A percentile compares a stretch with the other conserved stretches of the same genome.
Evolutionary conservation across 2,329 filamentous ascomycete genomes (phyloP).

Genomic region (Coniochaeta prunicola): DNA sequence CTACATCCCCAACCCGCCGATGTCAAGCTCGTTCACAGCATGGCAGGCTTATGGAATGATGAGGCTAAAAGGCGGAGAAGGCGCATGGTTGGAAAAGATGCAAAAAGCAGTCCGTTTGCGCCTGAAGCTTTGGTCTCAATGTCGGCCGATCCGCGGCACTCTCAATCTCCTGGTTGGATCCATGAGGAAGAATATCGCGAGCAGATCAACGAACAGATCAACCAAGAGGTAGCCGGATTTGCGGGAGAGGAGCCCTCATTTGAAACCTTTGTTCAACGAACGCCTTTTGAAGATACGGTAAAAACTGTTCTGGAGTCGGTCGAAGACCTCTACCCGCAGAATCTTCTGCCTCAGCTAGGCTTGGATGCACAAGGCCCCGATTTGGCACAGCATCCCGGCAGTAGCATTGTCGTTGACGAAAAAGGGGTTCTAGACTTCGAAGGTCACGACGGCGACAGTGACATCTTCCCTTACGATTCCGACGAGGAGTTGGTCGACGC

Average conservation of each 20-base stretch:
- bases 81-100: conserved; percentile 49
- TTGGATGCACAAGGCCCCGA: conserved; percentile 21
- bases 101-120: conserved; percentile 64
- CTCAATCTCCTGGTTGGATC: conserved; percentile 76
- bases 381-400: conserved; percentile 23
- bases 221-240: conserved; percentile 52
- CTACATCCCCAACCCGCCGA: conserved; percentile 54
- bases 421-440: conserved; percentile 37
- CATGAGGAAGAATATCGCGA: conserved; percentile 79
- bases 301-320: conserved; percentile 77
- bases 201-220: conserved; percentile 56
- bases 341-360: conserved; percentile 43
- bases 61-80: conserved; percentile 74
- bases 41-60: conserved; percentile 89
- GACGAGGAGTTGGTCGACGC: conserved; percentile 38
- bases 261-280: conserved; percentile 54
- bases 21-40: conserved; percentile 81
- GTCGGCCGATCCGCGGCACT: conserved; percentile 72
- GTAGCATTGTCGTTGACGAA: conserved; percentile 59
- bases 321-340: conserved; percentile 74
- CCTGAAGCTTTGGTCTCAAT: conserved; percentile 78
- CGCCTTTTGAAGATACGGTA: conserved; percentile 49
- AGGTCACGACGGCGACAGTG: conserved; percentile 32
- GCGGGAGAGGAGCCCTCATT: conserved; percentile 45
- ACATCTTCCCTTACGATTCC: conserved; percentile 41